Evolutionary conservation across 306 rosid species (phyloP), one percentile per base, ranked within the genome.

Genomic region (Cucurbita argyrosperma): DNA sequence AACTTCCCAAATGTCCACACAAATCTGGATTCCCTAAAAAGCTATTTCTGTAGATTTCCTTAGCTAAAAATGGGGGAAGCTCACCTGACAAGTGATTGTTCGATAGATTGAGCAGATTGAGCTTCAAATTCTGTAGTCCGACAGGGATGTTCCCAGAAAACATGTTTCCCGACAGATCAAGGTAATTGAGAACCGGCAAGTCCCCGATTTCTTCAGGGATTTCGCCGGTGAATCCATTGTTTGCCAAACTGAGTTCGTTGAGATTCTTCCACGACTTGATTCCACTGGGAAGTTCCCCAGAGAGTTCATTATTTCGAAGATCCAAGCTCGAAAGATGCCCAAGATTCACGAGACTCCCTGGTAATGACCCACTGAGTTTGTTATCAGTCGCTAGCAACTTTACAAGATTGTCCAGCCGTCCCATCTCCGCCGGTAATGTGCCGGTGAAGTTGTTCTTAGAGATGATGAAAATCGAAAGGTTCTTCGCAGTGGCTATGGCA

Each of bases 21-120:
- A 95, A 92, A 78, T 88, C 90, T 0, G 84, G 79, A 76, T 95
- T 95, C 30, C 97, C 96, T 0, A 77, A 5, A 50, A 50, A 70
- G 43, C 63, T 37, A 87, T 89, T 78, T 89, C 96, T 40, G 83
- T 85, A 57, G 90, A 89, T 73, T 88, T 88, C 77, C 83, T 87
- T 79, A 87, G 77, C 83, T 78, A 40, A 66, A 87, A 60, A 60
- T 64, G 90, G 66, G 49, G 99, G 97, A 10, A 91, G 88, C 9
- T 92, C 90, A 13, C 99, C 99, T 46, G 86, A 88, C 46, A 95
- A 97, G 42, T 82, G 87, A 85, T 95, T 95, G 81, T 83, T 85
- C 18, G 99, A 95, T 53, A 95, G 66, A 81, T 95, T 91, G 65
- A 95, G 80, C 80, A 63, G 0, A 94, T 96, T 66, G 89, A 95